A percentile compares a stretch with the other conserved stretches of the same genome.
Evolutionary conservation across 768 basidiomycete genomes (phyloP).

Genomic region (Boletus vermiculosoides): DNA sequence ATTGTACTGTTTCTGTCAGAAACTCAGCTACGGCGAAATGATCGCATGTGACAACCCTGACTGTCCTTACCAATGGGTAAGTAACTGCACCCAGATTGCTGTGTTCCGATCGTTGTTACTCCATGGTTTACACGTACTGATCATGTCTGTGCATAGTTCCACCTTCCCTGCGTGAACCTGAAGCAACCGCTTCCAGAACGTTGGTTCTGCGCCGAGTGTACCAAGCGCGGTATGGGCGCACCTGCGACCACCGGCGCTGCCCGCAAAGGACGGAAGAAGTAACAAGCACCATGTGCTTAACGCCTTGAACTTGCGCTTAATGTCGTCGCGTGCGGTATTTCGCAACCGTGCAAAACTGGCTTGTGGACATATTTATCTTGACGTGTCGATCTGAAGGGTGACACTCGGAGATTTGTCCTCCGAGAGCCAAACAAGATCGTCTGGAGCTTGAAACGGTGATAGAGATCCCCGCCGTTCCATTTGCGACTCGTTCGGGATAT

Average conservation of each 20-base stretch:
- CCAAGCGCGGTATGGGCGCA: constrained; percentile 36
- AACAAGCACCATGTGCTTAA: constrained; percentile 7
- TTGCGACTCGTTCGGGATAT: not conserved
- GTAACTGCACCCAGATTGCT: constrained; percentile 21
- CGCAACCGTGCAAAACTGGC: not conserved
- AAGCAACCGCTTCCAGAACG: constrained; percentile 54
- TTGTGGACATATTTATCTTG: constrained; percentile 5
- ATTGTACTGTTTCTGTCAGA: constrained; percentile 62
- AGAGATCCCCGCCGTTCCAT: not conserved
- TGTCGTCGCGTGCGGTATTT: not conserved
- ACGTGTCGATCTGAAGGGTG: not conserved
- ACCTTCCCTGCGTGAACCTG: constrained; percentile 58
- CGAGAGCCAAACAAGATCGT: not conserved
- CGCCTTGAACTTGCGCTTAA: not conserved
- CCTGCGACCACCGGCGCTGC: constrained; percentile 25
- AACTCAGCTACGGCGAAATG: constrained; percentile 66
- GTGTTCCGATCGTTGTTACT: constrained; percentile 1
- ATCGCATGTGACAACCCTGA: constrained; percentile 59
- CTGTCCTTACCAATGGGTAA: constrained; percentile 62
- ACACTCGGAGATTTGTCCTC: not conserved
- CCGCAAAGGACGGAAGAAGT: constrained; percentile 45
- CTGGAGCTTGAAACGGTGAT: not conserved
- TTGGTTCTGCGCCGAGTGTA: constrained; percentile 62
- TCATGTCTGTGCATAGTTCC: constrained; percentile 44
- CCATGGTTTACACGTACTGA: constrained; percentile 9